Conservation (phyloP, 176 grass and related monocot genomes). For the Triticum dicoccoides region DNA sequence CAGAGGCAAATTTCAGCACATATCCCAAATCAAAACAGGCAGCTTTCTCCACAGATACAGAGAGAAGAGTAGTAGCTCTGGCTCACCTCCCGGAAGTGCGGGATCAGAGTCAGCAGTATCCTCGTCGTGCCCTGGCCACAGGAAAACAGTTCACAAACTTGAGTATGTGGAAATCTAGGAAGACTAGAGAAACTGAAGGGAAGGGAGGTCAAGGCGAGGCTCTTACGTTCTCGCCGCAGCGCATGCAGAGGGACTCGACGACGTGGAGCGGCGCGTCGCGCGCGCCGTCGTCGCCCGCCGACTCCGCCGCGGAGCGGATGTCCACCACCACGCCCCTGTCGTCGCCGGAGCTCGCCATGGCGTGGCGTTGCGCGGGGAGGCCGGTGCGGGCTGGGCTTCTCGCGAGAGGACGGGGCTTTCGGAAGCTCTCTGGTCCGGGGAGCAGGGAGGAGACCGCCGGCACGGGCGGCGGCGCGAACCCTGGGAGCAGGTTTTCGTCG, state of each 20-base stretch:
- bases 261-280: conserved; percentile 62
- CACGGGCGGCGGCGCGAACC: too few relatives aligned
- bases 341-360: conserved; percentile 56
- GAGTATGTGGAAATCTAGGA: too few relatives aligned
- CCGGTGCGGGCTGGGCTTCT: neutral
- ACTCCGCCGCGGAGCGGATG: conserved; percentile 67
- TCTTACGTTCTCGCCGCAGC: conserved; percentile 82
- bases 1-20: conserved; percentile 6
- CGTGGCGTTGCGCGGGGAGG: neutral
- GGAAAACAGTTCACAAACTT: too few relatives aligned
- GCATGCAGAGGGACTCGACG: conserved; percentile 97
- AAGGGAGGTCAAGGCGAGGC: neutral
- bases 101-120: conserved; percentile 74
- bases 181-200: too few relatives aligned
- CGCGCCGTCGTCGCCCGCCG: conserved; percentile 39
- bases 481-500: too few relatives aligned
- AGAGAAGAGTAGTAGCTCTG: neutral
- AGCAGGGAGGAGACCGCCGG: too few relatives aligned
- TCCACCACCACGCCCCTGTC: conserved; percentile 46
- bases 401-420: neutral
- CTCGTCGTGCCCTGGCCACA: conserved; percentile 61
- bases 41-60: neutral
- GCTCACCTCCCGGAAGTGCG: conserved; percentile 87
- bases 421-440: neutral
- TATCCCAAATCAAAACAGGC: neutral